Evolutionary conservation across 2,329 filamentous ascomycete species (phyloP), one percentile per base, ranked within the genome.

Genomic region (Epichloe uncinata): DNA sequence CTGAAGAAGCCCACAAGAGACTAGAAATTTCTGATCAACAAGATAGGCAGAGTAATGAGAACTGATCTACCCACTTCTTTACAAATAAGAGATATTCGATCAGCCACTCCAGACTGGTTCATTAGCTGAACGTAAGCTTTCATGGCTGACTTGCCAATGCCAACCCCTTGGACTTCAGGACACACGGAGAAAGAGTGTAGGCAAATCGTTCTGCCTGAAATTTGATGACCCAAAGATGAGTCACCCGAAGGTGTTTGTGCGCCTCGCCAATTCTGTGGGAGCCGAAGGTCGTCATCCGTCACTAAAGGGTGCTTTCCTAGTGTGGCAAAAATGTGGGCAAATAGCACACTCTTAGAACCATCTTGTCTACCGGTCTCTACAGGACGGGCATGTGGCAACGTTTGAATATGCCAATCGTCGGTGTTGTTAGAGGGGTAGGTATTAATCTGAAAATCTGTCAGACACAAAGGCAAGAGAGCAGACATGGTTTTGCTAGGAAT

Each of bases 101-200:
- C 81, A 3, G 81, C 85, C 45, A 87, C 74, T 2, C 75, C 81
- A 2, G 83, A 78, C 53, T 79, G 77, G 60, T 79, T 81, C 67
- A 93, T 84, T 48, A 86, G 78, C 62, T 90, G 82, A 40, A 53
- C 36, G 15, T 53, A 53, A 26, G 51, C 51, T 30, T 51, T 53
- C 38, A 95, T 73, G 52, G 94, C 69, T 18, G 83, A 80, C 54
- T 77, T 81, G 15, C 86, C 90, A 3, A 95, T 71, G 1, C 87
- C 85, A 51, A 81, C 79, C 35, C 79, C 74, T 56, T 93, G 87
- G 50, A 88, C 79, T 52, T 82, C 78, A 1, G 87, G 87, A 49
- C 85, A 73, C 5, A 95, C 82, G 16, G 85, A 87, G 5, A 96
- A 73, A 0, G 86, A 91, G 66, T 96, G 90, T 46, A 95, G 69